phyloP scores from a whole-genome alignment of 2,329 filamentous ascomycete genomes.

The Colletotrichum liriopes region DNA sequence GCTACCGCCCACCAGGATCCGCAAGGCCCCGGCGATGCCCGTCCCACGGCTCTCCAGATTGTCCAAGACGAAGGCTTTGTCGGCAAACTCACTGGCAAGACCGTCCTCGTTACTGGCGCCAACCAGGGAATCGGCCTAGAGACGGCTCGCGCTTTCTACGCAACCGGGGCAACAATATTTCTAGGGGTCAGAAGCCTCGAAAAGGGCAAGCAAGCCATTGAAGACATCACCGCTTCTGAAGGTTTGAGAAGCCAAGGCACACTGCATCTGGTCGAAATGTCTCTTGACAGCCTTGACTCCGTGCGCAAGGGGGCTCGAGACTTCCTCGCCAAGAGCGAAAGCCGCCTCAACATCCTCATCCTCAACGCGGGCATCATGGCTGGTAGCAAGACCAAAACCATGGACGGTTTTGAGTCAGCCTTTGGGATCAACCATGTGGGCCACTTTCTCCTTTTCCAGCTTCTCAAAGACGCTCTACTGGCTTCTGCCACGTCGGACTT shows the following conservation, averaged over 20 bases:
- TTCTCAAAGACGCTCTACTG: conserved; percentile 62
- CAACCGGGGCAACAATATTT: conserved; percentile 57
- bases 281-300: conserved; percentile 40
- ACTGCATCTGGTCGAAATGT: conserved; percentile 18
- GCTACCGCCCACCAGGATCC: conserved; percentile 12
- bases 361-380: conserved; percentile 55
- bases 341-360: conserved; percentile 52
- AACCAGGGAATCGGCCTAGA: conserved; percentile 57
- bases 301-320: conserved; percentile 49
- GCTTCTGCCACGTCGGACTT: conserved; percentile 55
- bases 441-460: conserved; percentile 68
- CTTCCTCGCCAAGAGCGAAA: conserved; percentile 49
- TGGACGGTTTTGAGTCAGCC: conserved; percentile 53
- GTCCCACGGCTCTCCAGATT: conserved; percentile 43
- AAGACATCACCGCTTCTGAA: conserved; percentile 32
- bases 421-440: conserved; percentile 68
- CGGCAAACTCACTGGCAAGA: conserved; percentile 49
- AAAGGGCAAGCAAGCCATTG: conserved; percentile 51
- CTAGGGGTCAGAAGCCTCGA: conserved; percentile 53
- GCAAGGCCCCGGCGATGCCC: conserved; percentile 37
- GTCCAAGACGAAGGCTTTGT: conserved; percentile 37
- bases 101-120: conserved; percentile 55
- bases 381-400: conserved; percentile 31
- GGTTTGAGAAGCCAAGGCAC: not conserved
- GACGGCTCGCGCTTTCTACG: conserved; percentile 54